These are phyloP conservation scores for Xerocomellus intermedius DNA, from an alignment of 768 basidiomycete genomes.

Conservation along the genomic window DNA sequence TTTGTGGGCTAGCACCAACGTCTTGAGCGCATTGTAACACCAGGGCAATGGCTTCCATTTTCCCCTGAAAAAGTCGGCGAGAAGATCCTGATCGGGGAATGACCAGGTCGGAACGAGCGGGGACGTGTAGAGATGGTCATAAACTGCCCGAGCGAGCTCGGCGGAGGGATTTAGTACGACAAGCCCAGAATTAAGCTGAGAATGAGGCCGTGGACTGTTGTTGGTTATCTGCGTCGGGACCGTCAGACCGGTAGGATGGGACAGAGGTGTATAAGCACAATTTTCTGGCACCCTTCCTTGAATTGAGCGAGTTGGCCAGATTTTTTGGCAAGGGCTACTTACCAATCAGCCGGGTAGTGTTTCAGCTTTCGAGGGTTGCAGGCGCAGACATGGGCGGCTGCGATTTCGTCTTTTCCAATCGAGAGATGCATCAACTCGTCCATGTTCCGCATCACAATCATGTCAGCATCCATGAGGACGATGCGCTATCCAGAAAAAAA, in stretches of 20 bases:
- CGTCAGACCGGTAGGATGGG: slow-evolving; percentile 45
- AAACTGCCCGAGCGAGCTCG: slow-evolving; percentile 51
- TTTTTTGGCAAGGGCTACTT: slow-evolving; percentile 12
- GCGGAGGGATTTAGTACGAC: slow-evolving; percentile 80
- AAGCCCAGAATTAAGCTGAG: slow-evolving; percentile 87
- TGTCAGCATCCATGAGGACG: slow-evolving; percentile 84
- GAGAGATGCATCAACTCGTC: slow-evolving; percentile 62
- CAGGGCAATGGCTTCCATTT: slow-evolving; percentile 79
- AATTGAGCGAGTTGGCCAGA: not conserved
- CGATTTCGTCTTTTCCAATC: slow-evolving; percentile 70
- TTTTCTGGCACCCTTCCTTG: slow-evolving; percentile 81
- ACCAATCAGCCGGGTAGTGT: slow-evolving; percentile 93
- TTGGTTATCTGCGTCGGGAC: slow-evolving; percentile 42
- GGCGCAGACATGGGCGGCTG: slow-evolving; percentile 86
- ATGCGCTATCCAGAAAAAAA: slow-evolving; percentile 51
- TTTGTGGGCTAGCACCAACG: slow-evolving; percentile 70
- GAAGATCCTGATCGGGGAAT: slow-evolving; percentile 95
- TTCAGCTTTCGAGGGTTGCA: slow-evolving; percentile 86
- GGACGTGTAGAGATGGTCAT: slow-evolving; percentile 42
- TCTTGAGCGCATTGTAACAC: slow-evolving; percentile 92
- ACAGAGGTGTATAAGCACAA: slow-evolving; percentile 70
- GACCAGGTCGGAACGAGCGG: slow-evolving; percentile 51
- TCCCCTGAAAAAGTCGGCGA: slow-evolving; percentile 75
- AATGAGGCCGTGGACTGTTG: slow-evolving; percentile 66
- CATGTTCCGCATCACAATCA: slow-evolving; percentile 82